Evolutionary conservation across 2,329 filamentous ascomycete species (phyloP), one percentile per base, ranked within the genome.

Genomic region (Neophaeococcomyces aloes): DNA sequence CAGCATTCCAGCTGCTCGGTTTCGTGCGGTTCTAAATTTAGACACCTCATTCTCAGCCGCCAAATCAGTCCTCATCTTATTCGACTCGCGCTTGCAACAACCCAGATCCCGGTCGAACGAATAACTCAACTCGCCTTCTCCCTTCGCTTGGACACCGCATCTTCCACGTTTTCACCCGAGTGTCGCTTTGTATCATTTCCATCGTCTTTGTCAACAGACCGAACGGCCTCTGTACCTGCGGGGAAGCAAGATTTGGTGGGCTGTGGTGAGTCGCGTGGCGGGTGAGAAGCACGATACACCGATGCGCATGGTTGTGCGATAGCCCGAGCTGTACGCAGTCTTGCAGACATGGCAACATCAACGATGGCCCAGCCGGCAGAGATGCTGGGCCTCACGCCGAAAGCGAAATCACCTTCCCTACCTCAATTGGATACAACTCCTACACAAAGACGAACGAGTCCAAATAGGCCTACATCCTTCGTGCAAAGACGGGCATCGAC

Each of bases 401-500:
- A 52, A 19, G 53, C 64, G 19, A 63, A 59, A 50, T 59, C 61
- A 49, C 60, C 67, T 18, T 56, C 63, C 37, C 57, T 71, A 14
- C 66, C 72, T 42, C 70, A 71, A 30, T 65, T 76, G 41, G 61
- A 71, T 46, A 74, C 45, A 47, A 62, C 65, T 43, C 61, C 67
- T 10, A 64, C 71, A 50, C 78, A 74, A 19, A 49, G 49, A 58
- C 74, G 76, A 60, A 71, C 79, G 58, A 75, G 70, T 57, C 63
- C 76, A 47, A 72, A 80, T 56, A 70, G 79, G 54, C 81, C 84
- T 64, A 86, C 83, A 57, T 83, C 86, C 58, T 83, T 80, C 56
- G 81, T 82, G 50, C 88, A 80, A 65, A 83, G 85, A 60, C 78
- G 87, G 45, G 71, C 93, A 56, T 94, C 87, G 50, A 83, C 86